Percentiles rank a stretch among this genome's conserved stretches.
Evolutionary conservation across 169 alveolate species (phyloP).

Genomic region (Plasmodium vivax): DNA sequence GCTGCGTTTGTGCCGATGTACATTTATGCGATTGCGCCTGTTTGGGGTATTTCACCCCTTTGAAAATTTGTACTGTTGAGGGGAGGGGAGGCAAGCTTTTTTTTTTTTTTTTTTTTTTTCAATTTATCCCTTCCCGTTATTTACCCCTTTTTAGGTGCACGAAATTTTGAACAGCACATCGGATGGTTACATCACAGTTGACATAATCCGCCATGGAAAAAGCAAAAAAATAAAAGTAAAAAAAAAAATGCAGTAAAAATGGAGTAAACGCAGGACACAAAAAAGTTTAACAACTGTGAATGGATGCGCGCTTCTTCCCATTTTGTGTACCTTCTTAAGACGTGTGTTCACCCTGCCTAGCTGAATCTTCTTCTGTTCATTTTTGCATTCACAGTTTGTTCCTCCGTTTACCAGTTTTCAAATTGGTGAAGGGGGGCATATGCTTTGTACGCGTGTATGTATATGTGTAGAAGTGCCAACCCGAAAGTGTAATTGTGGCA

Average conservation of each 20-base stretch:
- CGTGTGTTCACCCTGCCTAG: not conserved
- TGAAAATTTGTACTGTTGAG: not conserved
- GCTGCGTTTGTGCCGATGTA: not conserved
- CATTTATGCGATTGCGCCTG: not conserved
- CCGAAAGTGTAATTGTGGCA: not conserved
- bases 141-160: slow-evolving; percentile 25
- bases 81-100: not conserved
- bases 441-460: not conserved
- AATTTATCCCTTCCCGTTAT: not conserved
- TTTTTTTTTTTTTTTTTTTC: not conserved
- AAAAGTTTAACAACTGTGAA: not conserved
- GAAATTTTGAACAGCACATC: slow-evolving; percentile 60
- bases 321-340: not conserved
- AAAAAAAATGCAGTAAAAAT: slow-evolving; percentile 3
- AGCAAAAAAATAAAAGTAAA: slow-evolving; percentile 34
- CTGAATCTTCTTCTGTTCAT: not conserved
- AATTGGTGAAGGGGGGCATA: not conserved
- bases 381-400: not conserved
- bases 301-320: not conserved
- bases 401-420: not conserved
- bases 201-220: slow-evolving; percentile 34
- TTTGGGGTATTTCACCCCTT: not conserved
- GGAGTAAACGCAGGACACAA: not conserved
- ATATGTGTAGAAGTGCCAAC: not conserved
- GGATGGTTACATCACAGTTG: slow-evolving; percentile 14